Conservation (phyloP, 495 filamentous ascomycete genomes). For the Sphaerosporella brunnea region DNA sequence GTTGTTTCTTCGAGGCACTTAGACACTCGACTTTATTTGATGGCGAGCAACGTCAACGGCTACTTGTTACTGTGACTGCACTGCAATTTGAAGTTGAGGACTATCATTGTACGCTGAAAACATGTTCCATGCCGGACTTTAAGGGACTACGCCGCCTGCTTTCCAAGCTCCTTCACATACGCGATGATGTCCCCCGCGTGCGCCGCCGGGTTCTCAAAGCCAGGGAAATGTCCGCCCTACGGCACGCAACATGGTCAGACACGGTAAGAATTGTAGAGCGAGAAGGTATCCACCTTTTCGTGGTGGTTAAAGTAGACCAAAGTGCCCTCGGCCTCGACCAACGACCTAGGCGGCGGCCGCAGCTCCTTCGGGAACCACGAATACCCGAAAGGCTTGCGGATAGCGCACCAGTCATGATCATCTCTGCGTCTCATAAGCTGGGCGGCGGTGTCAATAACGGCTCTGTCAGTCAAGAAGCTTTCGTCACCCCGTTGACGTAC, state of each 20-base stretch:
- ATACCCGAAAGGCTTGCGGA: conserved; percentile 42
- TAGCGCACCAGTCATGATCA: conserved; percentile 27
- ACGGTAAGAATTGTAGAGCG: neutral
- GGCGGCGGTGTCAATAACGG: too few relatives aligned
- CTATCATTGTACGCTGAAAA: neutral
- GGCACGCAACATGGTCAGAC: neutral
- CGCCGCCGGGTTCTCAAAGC: conserved; percentile 37
- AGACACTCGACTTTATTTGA: too few relatives aligned
- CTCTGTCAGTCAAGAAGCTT: too few relatives aligned
- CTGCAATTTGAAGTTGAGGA: too few relatives aligned
- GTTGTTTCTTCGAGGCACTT: too few relatives aligned
- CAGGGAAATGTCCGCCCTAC: conserved; percentile 47
- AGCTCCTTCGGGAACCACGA: conserved; percentile 41
- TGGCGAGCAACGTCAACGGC: neutral
- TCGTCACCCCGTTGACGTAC: too few relatives aligned
- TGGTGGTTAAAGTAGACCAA: conserved; percentile 35
- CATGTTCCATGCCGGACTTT: neutral
- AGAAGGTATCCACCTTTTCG: conserved; percentile 14
- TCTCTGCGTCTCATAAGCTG: conserved; percentile 5
- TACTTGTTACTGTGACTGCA: neutral
- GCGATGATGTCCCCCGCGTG: conserved; percentile 40
- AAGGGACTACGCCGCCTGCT: neutral
- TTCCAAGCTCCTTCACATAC: conserved; percentile 30
- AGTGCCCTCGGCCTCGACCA: conserved; percentile 34
- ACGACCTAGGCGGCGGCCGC: conserved; percentile 32